Percentiles rank a stretch among this genome's conserved stretches.
Conservation (phyloP, 2,329 filamentous ascomycete species). For the Pyrenochaeta sp. region DNA sequence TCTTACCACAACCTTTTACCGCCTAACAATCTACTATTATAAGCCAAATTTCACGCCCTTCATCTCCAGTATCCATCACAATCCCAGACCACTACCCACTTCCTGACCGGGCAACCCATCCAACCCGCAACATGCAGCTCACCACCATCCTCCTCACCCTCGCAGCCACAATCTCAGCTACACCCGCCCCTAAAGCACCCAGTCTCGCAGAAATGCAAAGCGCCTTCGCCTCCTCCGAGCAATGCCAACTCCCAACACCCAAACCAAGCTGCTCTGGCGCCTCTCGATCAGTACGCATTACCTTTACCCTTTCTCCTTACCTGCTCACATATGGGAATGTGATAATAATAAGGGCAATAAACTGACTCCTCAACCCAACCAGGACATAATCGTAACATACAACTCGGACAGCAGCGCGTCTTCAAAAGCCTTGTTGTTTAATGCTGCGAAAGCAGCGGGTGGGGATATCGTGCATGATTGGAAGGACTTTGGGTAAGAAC, state of each 20-base stretch:
- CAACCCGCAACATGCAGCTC: neutral
- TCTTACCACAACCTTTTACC: no score
- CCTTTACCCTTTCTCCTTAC: neutral
- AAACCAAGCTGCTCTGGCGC: conserved; percentile 18
- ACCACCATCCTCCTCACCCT: neutral
- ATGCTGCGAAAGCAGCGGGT: conserved; percentile 15
- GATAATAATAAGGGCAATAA: neutral
- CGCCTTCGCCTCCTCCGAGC: conserved; percentile 3
- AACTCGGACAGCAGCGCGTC: neutral
- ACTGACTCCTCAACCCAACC: neutral
- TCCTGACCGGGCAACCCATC: no score
- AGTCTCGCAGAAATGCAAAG: conserved; percentile 3
- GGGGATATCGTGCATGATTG: conserved; percentile 20
- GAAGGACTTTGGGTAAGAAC: conserved; percentile 18
- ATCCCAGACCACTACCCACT: no score
- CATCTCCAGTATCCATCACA: neutral
- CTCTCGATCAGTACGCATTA: neutral
- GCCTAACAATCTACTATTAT: no score
- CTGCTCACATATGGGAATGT: neutral
- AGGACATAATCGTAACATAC: conserved; percentile 23
- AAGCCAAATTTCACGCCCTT: no score
- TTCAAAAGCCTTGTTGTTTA: conserved; percentile 7
- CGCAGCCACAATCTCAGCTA: neutral
- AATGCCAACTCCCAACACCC: conserved; percentile 13
- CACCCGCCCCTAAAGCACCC: neutral